Evolutionary conservation across 805 yeast genomes (phyloP).

Genomic region (Wickerhamomyces canadensis): DNA sequence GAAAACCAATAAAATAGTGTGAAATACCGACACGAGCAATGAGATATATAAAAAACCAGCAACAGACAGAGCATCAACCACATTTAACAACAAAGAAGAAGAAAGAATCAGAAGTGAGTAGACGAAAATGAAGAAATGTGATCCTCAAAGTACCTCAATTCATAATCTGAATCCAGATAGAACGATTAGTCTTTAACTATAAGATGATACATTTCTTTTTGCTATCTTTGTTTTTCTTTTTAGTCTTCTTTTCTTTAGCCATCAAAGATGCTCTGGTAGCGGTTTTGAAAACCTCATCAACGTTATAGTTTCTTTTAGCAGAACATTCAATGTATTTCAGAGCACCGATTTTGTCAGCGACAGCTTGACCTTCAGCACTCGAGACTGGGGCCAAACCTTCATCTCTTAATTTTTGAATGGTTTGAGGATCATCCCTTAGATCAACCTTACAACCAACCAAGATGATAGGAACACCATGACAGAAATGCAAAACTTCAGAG

Average conservation of each 20-base stretch:
- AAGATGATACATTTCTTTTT: slow-evolving; percentile 60
- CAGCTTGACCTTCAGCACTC: slow-evolving; percentile 76
- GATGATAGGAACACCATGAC: slow-evolving; percentile 90
- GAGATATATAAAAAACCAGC: too few relatives aligned
- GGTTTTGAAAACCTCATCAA: slow-evolving; percentile 85
- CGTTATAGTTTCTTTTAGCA: slow-evolving; percentile 87
- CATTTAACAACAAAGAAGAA: too few relatives aligned
- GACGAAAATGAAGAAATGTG: too few relatives aligned
- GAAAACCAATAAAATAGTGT: too few relatives aligned
- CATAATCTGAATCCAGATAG: too few relatives aligned
- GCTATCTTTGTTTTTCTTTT: slow-evolving; percentile 48
- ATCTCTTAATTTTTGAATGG: slow-evolving; percentile 68
- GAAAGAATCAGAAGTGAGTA: too few relatives aligned
- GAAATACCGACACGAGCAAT: too few relatives aligned
- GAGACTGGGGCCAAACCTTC: slow-evolving; percentile 79
- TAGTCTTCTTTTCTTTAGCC: slow-evolving; percentile 35
- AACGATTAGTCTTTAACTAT: slow-evolving; percentile 30
- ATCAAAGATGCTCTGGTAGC: slow-evolving; percentile 88
- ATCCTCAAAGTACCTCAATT: too few relatives aligned
- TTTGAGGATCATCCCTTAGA: slow-evolving; percentile 75
- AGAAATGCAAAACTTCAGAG: slow-evolving; percentile 87
- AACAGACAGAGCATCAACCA: too few relatives aligned
- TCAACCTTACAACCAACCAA: slow-evolving; percentile 91
- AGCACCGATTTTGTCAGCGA: slow-evolving; percentile 88
- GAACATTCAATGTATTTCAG: slow-evolving; percentile 85